Conservation (phyloP, 306 rosid genomes). For the Cucurbita ficifolia region DNA sequence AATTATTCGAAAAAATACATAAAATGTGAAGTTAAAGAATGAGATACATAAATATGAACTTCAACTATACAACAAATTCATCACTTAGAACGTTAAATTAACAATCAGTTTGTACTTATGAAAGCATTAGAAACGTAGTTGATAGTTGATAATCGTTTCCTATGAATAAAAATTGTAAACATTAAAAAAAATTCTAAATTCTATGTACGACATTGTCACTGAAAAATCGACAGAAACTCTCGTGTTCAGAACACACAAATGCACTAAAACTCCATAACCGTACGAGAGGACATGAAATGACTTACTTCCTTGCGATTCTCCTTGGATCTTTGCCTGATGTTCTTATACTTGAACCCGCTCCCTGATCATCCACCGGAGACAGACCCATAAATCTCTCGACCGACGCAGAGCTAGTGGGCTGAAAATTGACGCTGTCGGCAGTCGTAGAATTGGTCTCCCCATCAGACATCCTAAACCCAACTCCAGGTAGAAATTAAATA, state of each 20-base stretch:
- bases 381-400: not conserved
- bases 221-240: not conserved
- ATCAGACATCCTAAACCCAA: not conserved
- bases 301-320: conserved; percentile 50
- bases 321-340: conserved; percentile 41
- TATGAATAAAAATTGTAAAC: not conserved
- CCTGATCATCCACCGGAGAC: conserved; percentile 9
- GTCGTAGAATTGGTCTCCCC: not conserved
- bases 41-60: not conserved
- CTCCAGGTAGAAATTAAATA: not conserved
- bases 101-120: not conserved
- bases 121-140: not conserved
- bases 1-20: not conserved
- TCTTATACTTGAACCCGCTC: conserved; percentile 6
- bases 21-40: not conserved
- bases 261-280: not conserved
- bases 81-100: not conserved
- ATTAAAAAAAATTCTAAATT: not conserved
- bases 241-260: not conserved
- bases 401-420: not conserved
- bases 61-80: not conserved
- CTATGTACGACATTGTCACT: not conserved
- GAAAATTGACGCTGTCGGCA: not conserved
- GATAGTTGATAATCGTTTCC: not conserved
- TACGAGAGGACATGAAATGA: not conserved